Evolutionary conservation across 495 filamentous ascomycete genomes (phyloP).

Genomic region (Xylaria cubensis): DNA sequence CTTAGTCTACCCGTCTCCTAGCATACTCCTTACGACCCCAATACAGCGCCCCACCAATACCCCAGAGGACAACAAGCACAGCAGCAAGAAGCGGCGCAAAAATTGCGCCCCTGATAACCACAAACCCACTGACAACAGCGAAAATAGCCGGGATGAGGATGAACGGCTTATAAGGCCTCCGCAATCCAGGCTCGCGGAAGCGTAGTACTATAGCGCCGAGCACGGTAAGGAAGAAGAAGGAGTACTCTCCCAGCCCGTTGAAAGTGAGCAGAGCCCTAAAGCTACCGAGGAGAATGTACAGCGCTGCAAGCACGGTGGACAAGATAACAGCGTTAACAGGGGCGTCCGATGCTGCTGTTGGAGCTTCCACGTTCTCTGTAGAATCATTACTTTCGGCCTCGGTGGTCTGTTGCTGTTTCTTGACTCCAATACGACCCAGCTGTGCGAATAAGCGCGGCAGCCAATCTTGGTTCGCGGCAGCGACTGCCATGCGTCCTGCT

Average conservation of each 20-base stretch:
- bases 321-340: constrained; percentile 61
- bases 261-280: constrained; percentile 64
- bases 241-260: constrained; percentile 62
- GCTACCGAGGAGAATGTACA: constrained; percentile 63
- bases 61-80: constrained; percentile 54
- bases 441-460: constrained; percentile 53
- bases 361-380: neutral
- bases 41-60: constrained; percentile 52
- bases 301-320: constrained; percentile 50
- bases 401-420: neutral
- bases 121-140: constrained; percentile 59
- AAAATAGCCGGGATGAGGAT: constrained; percentile 56
- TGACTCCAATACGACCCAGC: constrained; percentile 47
- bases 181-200: constrained; percentile 53
- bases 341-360: constrained; percentile 44
- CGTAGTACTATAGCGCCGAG: constrained; percentile 58
- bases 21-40: constrained; percentile 32
- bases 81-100: constrained; percentile 59
- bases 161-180: constrained; percentile 56
- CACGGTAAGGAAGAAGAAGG: constrained; percentile 65
- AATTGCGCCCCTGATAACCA: constrained; percentile 58
- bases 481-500: constrained; percentile 61
- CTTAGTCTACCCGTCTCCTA: neutral
- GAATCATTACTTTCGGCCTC: constrained; percentile 2
- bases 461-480: constrained; percentile 60